A percentile compares a stretch with the other conserved stretches of the same genome.
These are phyloP conservation scores for Cystobasidium sp. DNA, from an alignment of 1,284 basidiomycete genomes.

Conservation along the genomic window DNA sequence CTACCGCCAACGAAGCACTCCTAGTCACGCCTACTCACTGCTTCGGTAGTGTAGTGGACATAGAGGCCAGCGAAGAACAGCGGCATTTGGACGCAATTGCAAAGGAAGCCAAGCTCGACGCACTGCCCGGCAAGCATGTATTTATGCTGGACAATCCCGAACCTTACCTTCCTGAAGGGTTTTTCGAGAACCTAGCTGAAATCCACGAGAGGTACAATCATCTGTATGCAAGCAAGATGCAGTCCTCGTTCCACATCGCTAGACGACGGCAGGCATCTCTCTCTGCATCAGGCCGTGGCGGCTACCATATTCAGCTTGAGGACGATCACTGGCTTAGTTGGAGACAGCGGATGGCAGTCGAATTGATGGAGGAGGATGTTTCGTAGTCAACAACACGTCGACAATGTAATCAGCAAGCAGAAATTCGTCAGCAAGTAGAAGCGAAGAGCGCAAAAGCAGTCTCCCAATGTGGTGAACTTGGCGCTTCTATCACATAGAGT, in stretches of 20 bases:
- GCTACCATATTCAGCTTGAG: too few species aligned
- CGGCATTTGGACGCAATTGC: too few species aligned
- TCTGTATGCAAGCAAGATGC: neutral
- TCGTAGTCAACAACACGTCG: too few species aligned
- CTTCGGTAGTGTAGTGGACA: conserved; percentile 36
- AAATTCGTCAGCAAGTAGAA: too few species aligned
- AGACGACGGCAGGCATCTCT: neutral
- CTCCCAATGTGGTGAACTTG: too few species aligned
- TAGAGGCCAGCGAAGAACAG: too few species aligned
- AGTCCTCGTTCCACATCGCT: too few species aligned
- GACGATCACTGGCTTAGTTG: conserved; percentile 42
- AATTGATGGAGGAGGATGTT: neutral
- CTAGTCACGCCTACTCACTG: neutral
- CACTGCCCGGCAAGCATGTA: too few species aligned
- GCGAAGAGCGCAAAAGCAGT: too few species aligned
- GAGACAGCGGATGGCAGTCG: conserved; percentile 20
- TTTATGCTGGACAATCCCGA: neutral
- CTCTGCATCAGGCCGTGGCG: too few species aligned
- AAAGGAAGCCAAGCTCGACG: too few species aligned
- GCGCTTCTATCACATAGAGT: too few species aligned
- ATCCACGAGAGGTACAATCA: conserved; percentile 6
- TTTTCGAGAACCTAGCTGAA: conserved; percentile 14
- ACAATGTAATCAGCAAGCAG: neutral
- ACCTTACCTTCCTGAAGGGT: conserved; percentile 28
- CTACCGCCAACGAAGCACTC: conserved; percentile 33